Percentiles rank a stretch among this genome's conserved stretches.
Evolutionary conservation across 176 grass and related monocot genomes (phyloP).

Genomic region (Hordeum marinum): DNA sequence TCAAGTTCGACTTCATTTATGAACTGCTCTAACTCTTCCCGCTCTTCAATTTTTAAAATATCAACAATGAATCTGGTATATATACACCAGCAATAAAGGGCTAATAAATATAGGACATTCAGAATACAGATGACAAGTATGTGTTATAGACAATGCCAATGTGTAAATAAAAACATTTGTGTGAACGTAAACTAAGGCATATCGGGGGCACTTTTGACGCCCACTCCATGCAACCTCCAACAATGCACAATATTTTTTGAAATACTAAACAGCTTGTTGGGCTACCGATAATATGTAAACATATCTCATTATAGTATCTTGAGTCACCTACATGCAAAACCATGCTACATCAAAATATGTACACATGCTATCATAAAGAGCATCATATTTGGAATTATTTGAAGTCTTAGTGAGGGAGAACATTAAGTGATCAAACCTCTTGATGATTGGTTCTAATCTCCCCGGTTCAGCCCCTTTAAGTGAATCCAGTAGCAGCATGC

Average conservation of each 20-base stretch:
- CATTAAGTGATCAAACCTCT: neutral
- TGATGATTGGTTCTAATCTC: neutral
- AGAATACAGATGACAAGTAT: neutral
- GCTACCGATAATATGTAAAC: neutral
- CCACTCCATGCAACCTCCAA: neutral
- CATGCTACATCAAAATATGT: neutral
- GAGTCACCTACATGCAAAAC: neutral
- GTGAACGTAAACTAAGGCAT: neutral
- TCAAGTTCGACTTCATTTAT: constrained; percentile 67
- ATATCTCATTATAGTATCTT: neutral
- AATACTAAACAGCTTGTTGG: too few species aligned
- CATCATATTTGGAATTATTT: neutral
- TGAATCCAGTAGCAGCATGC: constrained; percentile 90
- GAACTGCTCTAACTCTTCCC: constrained; percentile 50
- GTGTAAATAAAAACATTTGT: neutral
- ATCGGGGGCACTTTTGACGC: neutral
- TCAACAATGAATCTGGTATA: constrained; percentile 62
- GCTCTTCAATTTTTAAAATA: constrained; percentile 69
- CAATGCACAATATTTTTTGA: too few species aligned
- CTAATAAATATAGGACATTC: neutral
- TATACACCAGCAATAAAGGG: constrained; percentile 1
- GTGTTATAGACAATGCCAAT: neutral
- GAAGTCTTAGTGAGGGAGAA: neutral
- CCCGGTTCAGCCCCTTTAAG: constrained; percentile 36
- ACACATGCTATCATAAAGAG: neutral